Percentiles rank a stretch among this genome's conserved stretches.
Evolutionary conservation across 345 rosid genomes (phyloP).

Genomic region (Linum trigynum): DNA sequence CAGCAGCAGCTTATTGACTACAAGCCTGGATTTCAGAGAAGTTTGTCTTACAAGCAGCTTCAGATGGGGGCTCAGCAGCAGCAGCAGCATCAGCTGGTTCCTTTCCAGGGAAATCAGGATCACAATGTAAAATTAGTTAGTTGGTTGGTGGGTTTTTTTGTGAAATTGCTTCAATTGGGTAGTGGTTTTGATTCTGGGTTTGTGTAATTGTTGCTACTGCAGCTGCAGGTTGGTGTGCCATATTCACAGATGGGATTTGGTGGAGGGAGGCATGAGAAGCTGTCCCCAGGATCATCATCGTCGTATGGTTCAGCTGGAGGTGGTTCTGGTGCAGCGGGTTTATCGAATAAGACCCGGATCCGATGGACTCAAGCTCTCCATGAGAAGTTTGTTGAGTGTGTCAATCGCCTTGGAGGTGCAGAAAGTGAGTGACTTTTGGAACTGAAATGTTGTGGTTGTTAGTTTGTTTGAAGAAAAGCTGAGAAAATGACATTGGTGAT

Average conservation of each 20-base stretch:
- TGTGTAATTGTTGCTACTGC: background rate
- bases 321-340: conserved; percentile 12
- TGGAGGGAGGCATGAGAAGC: conserved; percentile 23
- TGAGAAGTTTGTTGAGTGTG: conserved; percentile 72
- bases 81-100: conserved; percentile 7
- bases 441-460: background rate
- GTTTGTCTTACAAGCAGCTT: no score
- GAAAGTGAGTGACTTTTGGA: conserved; percentile 40
- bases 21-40: no score
- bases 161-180: background rate
- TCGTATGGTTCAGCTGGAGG: conserved; percentile 6
- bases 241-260: conserved; percentile 22
- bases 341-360: conserved; percentile 48
- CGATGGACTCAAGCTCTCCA: conserved; percentile 92
- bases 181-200: background rate
- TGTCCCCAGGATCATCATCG: conserved; percentile 19
- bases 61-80: no score
- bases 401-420: conserved; percentile 74
- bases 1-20: no score
- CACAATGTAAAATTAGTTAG: conserved; percentile 30
- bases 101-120: conserved; percentile 37
- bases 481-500: background rate
- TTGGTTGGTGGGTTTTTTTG: no score
- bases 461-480: background rate
- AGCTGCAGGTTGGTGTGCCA: conserved; percentile 28